A percentile compares a stretch with the other conserved stretches of the same genome.
phyloP scores from a whole-genome alignment of 768 basidiomycete genomes.

The Mycena galopus region DNA sequence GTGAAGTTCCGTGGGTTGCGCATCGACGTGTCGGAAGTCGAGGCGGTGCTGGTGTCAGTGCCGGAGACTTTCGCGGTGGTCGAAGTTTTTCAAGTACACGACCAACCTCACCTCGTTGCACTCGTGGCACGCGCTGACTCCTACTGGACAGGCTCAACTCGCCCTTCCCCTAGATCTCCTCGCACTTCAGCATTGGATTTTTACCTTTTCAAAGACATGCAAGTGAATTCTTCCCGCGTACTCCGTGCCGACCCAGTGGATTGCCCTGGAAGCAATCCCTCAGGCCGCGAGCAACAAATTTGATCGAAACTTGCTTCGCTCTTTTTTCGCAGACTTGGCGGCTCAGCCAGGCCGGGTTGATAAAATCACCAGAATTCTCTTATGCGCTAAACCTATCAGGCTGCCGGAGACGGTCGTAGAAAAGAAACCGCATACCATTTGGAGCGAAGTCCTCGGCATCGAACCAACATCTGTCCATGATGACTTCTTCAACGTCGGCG shows the following conservation, averaged over 20 bases:
- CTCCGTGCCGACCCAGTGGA: conserved; percentile 9
- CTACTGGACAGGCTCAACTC: conserved; percentile 1
- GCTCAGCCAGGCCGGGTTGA: not conserved
- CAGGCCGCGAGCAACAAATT: conserved; percentile 14
- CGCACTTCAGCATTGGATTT: conserved; percentile 8
- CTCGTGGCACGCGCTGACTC: conserved; percentile 4
- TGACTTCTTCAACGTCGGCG: conserved; percentile 11
- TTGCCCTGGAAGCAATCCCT: conserved; percentile 5
- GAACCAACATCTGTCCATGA: conserved; percentile 8
- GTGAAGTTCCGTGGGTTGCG: conserved; percentile 15
- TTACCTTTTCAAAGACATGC: not conserved
- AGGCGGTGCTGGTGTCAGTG: conserved; percentile 1
- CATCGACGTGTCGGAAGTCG: conserved; percentile 6
- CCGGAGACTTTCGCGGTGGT: conserved; percentile 9
- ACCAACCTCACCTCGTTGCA: conserved; percentile 3
- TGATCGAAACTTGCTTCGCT: conserved; percentile 1
- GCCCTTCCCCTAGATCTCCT: not conserved
- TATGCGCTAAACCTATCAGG: conserved; percentile 11
- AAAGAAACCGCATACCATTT: conserved; percentile 2
- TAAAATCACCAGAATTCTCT: conserved; percentile 10
- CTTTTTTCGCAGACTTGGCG: conserved; percentile 2
- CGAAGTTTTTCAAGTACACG: not conserved
- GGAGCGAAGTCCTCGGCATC: conserved; percentile 5
- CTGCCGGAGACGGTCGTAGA: not conserved
- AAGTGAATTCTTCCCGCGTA: conserved; percentile 4